These are phyloP conservation scores for Calonectria naviculata DNA, from an alignment of 2,329 filamentous ascomycete genomes.

Conservation along the genomic window DNA sequence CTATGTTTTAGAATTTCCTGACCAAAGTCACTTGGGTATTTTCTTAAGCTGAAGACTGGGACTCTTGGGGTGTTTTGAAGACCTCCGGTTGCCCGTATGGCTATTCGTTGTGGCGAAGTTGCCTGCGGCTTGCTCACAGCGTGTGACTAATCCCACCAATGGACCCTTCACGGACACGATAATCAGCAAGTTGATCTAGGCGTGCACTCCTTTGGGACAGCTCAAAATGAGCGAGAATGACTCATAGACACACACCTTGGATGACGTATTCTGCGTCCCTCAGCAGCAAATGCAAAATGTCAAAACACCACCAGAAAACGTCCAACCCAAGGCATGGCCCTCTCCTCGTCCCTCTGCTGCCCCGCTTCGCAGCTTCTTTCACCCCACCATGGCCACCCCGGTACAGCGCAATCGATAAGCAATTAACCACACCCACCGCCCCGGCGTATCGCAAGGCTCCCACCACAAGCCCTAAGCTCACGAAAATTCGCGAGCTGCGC, in stretches of 20 bases:
- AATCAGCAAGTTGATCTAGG: constrained; percentile 30
- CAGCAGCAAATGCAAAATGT: background rate
- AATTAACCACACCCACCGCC: constrained; percentile 33
- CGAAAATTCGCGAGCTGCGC: constrained; percentile 47
- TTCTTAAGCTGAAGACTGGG: background rate
- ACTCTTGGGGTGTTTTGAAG: constrained; percentile 15
- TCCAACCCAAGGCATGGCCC: constrained; percentile 14
- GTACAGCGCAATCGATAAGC: constrained; percentile 42
- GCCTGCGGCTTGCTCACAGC: constrained; percentile 26
- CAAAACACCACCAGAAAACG: constrained; percentile 17
- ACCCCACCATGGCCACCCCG: constrained; percentile 34
- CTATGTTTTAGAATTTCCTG: background rate
- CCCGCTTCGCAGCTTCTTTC: constrained; percentile 41
- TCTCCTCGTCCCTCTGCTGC: constrained; percentile 25
- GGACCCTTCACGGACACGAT: constrained; percentile 18
- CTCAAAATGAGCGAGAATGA: constrained; percentile 40
- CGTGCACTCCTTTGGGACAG: constrained; percentile 22
- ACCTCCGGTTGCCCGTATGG: constrained; percentile 7
- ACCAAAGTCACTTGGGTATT: background rate
- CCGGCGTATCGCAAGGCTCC: constrained; percentile 40
- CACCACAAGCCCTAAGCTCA: constrained; percentile 54
- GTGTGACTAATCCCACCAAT: constrained; percentile 38
- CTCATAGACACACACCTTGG: constrained; percentile 33
- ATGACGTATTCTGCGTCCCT: constrained; percentile 4
- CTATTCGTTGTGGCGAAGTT: constrained; percentile 23